phyloP scores from a whole-genome alignment of 257 asterid species.

The Parsonsia alboflavescens region DNA sequence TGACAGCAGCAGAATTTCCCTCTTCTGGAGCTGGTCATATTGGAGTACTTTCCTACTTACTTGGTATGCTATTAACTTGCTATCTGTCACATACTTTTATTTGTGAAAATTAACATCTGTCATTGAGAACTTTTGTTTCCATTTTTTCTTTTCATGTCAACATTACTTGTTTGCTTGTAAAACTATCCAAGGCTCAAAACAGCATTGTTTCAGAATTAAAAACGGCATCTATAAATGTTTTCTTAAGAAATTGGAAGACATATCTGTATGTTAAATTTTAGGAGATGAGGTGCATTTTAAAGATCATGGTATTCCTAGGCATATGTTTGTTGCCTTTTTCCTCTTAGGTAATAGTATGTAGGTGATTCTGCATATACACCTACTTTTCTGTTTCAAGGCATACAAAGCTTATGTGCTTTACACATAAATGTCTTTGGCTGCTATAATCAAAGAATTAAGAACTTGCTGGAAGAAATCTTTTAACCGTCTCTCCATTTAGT shows the following conservation, averaged over 20 bases:
- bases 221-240: neutral
- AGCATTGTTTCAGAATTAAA: neutral
- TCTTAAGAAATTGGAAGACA: neutral
- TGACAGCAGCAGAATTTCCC: slow-evolving; percentile 52
- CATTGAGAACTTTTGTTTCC: neutral
- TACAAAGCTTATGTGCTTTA: neutral
- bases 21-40: slow-evolving; percentile 84
- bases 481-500: neutral
- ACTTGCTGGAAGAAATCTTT: neutral
- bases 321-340: neutral
- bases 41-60: slow-evolving; percentile 83
- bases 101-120: neutral
- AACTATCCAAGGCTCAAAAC: neutral
- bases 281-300: neutral
- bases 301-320: neutral
- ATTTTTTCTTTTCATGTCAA: neutral
- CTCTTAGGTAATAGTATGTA: neutral
- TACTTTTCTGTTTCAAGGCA: neutral
- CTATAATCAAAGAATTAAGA: neutral
- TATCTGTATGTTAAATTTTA: neutral
- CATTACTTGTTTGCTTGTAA: neutral
- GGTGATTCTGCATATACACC: neutral
- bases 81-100: neutral
- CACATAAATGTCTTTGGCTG: neutral
- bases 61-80: slow-evolving; percentile 38